Evolutionary conservation across 2,329 filamentous ascomycete species (phyloP).

Genomic region (Lachnellula suecica): DNA sequence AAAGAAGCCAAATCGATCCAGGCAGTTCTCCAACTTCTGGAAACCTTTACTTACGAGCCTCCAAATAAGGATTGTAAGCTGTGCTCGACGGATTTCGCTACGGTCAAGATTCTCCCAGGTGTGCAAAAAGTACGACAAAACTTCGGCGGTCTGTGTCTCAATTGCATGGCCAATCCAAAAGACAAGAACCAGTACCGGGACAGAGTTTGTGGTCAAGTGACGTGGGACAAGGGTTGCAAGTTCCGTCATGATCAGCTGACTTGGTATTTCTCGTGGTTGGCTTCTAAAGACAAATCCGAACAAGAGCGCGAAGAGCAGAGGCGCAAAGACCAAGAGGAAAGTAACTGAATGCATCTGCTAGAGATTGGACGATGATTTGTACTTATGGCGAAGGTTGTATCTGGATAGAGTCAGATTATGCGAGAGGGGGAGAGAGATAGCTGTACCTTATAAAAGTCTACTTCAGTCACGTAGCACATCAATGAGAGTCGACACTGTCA

Average conservation of each 20-base stretch:
- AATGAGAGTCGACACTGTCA: too few relatives aligned
- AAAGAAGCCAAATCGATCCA: neutral
- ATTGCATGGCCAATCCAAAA: constrained; percentile 10
- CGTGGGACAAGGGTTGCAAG: constrained; percentile 9
- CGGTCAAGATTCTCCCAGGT: neutral
- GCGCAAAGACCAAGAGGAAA: neutral
- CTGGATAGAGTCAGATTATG: too few relatives aligned
- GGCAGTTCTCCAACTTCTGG: constrained; percentile 1
- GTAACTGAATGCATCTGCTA: too few relatives aligned
- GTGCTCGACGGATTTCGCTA: neutral
- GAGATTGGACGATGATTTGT: too few relatives aligned
- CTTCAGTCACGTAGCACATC: too few relatives aligned
- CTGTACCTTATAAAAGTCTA: too few relatives aligned
- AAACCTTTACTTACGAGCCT: neutral
- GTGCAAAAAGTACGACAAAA: neutral
- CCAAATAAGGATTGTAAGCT: neutral
- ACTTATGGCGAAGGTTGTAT: too few relatives aligned
- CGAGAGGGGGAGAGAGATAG: too few relatives aligned
- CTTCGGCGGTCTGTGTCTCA: constrained; percentile 19
- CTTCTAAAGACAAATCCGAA: constrained; percentile 1
- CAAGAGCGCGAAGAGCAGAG: too few relatives aligned
- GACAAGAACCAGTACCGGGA: neutral
- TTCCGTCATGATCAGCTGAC: constrained; percentile 10
- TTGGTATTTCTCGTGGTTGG: constrained; percentile 16
- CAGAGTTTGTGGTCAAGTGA: neutral